Conservation (phyloP, 2,329 filamentous ascomycete species). For the Rhinocladiella similis region DNA sequence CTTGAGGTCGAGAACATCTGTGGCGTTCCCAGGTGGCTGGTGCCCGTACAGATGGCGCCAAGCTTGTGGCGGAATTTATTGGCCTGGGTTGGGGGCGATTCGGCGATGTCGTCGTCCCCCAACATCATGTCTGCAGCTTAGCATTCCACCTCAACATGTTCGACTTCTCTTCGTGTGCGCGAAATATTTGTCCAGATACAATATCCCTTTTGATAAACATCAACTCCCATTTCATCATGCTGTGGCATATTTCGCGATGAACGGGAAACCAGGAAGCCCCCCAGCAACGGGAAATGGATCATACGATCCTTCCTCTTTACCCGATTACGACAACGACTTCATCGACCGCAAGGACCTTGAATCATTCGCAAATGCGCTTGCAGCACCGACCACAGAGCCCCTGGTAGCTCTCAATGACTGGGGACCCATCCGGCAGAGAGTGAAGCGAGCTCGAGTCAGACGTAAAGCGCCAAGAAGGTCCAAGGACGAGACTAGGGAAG, state of each 20-base stretch:
- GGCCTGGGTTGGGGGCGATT: too few species aligned
- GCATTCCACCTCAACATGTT: neutral
- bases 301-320: slow-evolving; percentile 49
- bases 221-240: too few species aligned
- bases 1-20: neutral
- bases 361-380: slow-evolving; percentile 77
- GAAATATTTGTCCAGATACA: too few species aligned
- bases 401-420: slow-evolving; percentile 94
- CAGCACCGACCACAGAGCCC: slow-evolving; percentile 74
- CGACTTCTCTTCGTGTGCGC: too few species aligned
- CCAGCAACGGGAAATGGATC: neutral
- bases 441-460: slow-evolving; percentile 51
- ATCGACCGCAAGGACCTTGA: slow-evolving; percentile 69
- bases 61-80: too few species aligned
- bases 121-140: neutral
- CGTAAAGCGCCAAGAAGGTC: slow-evolving; percentile 54
- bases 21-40: neutral
- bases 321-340: slow-evolving; percentile 80
- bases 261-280: neutral
- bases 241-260: neutral
- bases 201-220: too few species aligned
- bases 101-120: neutral
- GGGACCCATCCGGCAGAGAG: slow-evolving; percentile 78
- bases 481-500: slow-evolving; percentile 91
- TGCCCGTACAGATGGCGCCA: neutral